Base-by-base conservation (phyloP, 2,329 filamentous ascomycete genomes). In the Allantophomopsis lycopodina region DNA sequence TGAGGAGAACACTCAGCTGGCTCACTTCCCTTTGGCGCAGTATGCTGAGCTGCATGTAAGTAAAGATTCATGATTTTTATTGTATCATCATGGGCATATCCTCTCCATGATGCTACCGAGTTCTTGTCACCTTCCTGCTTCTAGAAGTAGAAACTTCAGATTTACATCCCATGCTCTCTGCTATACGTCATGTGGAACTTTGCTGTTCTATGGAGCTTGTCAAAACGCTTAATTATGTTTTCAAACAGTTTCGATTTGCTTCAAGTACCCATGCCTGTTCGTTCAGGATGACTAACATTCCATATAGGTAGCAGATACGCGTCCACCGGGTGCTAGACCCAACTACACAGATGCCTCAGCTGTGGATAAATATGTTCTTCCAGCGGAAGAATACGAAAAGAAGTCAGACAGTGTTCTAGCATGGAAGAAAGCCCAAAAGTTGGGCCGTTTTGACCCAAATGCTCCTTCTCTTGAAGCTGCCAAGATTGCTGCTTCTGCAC, bases 371-470 rank as follows among this genome's bases (percentile, higher is more conserved):
- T 96, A 91, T 59, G 76, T 82, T 46, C 82, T 98, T 71, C 84
- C 87, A n/a, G 68, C 73, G 39, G 71, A 79, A 37, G 82, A 88
- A 55, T 98, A 98, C 62, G 86, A 87, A 57, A 76, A 77, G 53
- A 86, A 88, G 55, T 68, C 77, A 34, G 85, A 95, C 61, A 89
- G 83, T 3, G 91, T 98, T 12, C 73, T 95, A 17, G 84, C 88
- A 5, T 96, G 87, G 87, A 98, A 98, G 64, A 89, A 84, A 63
- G 67, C 77, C n/a, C 79, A 94, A 60, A 88, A 93, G 58, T 74
- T 96, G n/a, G 91, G 91, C 38, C 84, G 91, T 30, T 98, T 98
- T 61, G 86, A 96, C 56, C 91, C 91, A 11, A 70, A 80, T 50
- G 85, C 87, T 7, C 77, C 83, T 14, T 75, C 69, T 44, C 73